Percentiles rank a stretch among this genome's conserved stretches.
These are phyloP conservation scores for Fusarium heterosporum DNA, from an alignment of 2,329 filamentous ascomycete genomes.

Conservation along the genomic window DNA sequence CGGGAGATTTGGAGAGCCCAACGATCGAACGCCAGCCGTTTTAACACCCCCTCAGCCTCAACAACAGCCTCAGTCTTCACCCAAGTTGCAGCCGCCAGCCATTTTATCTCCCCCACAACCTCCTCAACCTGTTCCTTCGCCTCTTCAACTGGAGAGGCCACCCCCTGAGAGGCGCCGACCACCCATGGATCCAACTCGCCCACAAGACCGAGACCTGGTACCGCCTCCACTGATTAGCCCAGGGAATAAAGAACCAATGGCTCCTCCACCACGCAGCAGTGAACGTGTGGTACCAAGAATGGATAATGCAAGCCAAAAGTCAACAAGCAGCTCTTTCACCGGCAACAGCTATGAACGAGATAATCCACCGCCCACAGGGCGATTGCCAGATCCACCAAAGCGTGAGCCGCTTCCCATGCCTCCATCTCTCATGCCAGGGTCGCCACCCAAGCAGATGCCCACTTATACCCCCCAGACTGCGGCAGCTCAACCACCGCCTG, in stretches of 20 bases:
- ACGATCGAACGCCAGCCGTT: conserved; percentile 34
- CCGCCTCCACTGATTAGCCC: conserved; percentile 69
- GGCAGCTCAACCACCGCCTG: conserved; percentile 1
- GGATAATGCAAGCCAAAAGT: conserved; percentile 52
- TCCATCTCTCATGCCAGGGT: conserved; percentile 33
- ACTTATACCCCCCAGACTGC: background rate
- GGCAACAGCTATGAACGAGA: conserved; percentile 52
- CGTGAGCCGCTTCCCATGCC: conserved; percentile 34
- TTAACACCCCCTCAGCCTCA: conserved; percentile 42
- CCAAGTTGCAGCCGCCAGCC: conserved; percentile 41
- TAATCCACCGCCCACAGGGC: conserved; percentile 38
- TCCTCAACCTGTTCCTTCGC: conserved; percentile 43
- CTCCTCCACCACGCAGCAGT: conserved; percentile 64
- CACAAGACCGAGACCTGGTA: conserved; percentile 66
- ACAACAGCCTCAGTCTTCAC: conserved; percentile 43
- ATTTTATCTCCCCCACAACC: conserved; percentile 40
- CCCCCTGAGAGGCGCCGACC: conserved; percentile 74
- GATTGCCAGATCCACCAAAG: conserved; percentile 37
- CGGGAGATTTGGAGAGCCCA: conserved; percentile 54
- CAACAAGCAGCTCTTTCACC: conserved; percentile 44
- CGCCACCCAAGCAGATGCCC: background rate
- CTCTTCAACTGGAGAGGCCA: conserved; percentile 55
- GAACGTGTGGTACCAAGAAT: conserved; percentile 62
- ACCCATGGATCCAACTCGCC: conserved; percentile 71
- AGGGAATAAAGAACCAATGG: conserved; percentile 57